A percentile compares a stretch with the other conserved stretches of the same genome.
phyloP scores from a whole-genome alignment of 805 yeast genomes.

The Saturnispora zaruensis region DNA sequence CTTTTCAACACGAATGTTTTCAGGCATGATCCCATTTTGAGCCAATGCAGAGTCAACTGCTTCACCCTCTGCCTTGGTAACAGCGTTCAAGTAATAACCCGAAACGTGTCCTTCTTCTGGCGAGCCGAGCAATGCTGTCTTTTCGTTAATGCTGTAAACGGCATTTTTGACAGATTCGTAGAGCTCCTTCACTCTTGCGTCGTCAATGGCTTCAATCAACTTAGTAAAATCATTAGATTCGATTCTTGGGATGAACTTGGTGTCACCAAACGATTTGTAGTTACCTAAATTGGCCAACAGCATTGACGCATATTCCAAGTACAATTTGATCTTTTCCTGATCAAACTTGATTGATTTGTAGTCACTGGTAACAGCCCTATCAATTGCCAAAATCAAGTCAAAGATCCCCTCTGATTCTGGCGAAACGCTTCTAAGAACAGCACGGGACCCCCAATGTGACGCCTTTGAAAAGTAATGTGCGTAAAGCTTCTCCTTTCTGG shows the following conservation, averaged over 20 bases:
- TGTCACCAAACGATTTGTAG: conserved; percentile 82
- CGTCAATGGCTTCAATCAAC: conserved; percentile 36
- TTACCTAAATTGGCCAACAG: conserved; percentile 69
- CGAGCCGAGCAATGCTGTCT: conserved; percentile 60
- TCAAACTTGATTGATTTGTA: conserved; percentile 31
- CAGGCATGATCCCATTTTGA: conserved; percentile 57
- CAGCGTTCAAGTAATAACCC: conserved; percentile 55
- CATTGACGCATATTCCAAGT: conserved; percentile 70
- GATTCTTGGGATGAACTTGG: conserved; percentile 70
- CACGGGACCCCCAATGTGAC: conserved; percentile 75
- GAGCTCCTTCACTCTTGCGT: conserved; percentile 26
- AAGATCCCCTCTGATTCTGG: conserved; percentile 71
- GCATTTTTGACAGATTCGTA: conserved; percentile 38
- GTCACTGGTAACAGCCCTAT: conserved; percentile 42
- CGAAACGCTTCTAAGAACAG: conserved; percentile 71
- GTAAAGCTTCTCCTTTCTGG: conserved; percentile 52
- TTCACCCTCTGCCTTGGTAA: conserved; percentile 54
- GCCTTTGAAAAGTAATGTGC: conserved; percentile 83
- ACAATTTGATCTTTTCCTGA: conserved; percentile 21
- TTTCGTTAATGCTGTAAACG: conserved; percentile 42
- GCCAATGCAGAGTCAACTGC: conserved; percentile 61
- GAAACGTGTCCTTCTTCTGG: conserved; percentile 70
- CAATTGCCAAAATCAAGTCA: conserved; percentile 58
- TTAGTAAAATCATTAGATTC: conserved; percentile 38
- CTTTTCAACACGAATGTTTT: conserved; percentile 71